Conservation (phyloP, 805 yeast genomes). For the Wickerhamomyces silvicola region DNA sequence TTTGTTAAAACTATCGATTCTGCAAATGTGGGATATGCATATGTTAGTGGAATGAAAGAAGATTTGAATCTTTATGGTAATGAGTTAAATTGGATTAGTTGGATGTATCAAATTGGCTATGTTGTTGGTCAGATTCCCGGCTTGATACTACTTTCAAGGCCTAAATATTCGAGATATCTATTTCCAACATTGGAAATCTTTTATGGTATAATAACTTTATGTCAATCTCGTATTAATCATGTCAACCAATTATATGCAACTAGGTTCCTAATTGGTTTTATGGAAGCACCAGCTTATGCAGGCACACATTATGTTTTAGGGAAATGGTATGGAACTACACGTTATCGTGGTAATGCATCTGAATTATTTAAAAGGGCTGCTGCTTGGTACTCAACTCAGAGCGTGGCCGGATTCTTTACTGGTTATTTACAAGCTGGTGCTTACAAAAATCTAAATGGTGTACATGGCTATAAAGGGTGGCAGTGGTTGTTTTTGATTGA, state of each 20-base stretch:
- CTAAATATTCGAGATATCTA: background rate
- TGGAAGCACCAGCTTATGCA: slow-evolving; percentile 58
- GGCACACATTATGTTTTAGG: slow-evolving; percentile 52
- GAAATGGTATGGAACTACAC: slow-evolving; percentile 47
- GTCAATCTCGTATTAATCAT: slow-evolving; percentile 36
- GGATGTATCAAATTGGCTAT: slow-evolving; percentile 15
- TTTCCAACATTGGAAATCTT: slow-evolving; percentile 5
- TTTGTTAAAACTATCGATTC: slow-evolving; percentile 47
- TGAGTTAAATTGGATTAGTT: slow-evolving; percentile 21
- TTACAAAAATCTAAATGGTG: slow-evolving; percentile 5
- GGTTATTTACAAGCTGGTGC: slow-evolving; percentile 19
- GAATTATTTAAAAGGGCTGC: slow-evolving; percentile 47
- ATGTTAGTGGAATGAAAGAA: slow-evolving; percentile 50
- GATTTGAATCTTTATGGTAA: slow-evolving; percentile 46
- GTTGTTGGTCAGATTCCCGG: background rate
- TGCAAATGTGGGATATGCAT: slow-evolving; percentile 52
- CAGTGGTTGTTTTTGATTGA: slow-evolving; percentile 14
- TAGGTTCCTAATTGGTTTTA: slow-evolving; percentile 54
- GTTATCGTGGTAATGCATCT: slow-evolving; percentile 38
- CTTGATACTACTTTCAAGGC: background rate
- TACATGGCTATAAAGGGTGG: slow-evolving; percentile 8
- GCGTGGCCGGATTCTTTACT: slow-evolving; percentile 45
- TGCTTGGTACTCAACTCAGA: slow-evolving; percentile 44
- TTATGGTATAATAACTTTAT: slow-evolving; percentile 46
- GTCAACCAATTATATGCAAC: slow-evolving; percentile 46